Evolutionary conservation across 345 rosid genomes (phyloP), one percentile per base, ranked within the genome.

Genomic region (Salix arbutifolia): DNA sequence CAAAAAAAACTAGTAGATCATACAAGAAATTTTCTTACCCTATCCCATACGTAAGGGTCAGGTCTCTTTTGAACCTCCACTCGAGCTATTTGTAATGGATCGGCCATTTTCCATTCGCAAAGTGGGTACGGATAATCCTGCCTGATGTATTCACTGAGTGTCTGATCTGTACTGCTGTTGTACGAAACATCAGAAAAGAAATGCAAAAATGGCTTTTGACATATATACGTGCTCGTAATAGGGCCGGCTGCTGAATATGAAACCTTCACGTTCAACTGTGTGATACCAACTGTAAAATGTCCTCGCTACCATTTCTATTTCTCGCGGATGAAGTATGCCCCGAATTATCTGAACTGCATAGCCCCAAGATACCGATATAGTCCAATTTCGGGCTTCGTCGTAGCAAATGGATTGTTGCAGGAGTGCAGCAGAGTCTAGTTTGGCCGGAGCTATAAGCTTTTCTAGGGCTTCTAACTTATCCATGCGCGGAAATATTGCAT

Each of bases 351-450:
- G 94, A 31, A 91, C 90, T 1, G 90, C 80, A 66, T 85, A 91
- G n/a, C 99, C 97, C 99, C 99, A 92, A 0, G 97, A 87, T 14
- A 92, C 88, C 0, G 97, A 91, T 30, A 91, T 75, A 0, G 94
- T 91, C 99, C 99, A 91, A 46, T 70, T 73, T 48, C 86, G 80
- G 30, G 71, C 33, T 18, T 31, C 30, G 78, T 90, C 94, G 56
- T 95, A 90, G 83, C 97, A 92, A 1, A 91, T 82, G 30, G 97
- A 86, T 42, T 91, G 95, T 31, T 95, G 99, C 61, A 86, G 66
- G 1, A 92, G 77, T 2, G 83, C 88, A 0, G 97, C 91, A 0
- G 97, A 85, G 85, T 92, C 99, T 3, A 91, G 77, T 12, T 74
- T 72, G 2, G 81, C 85, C 26, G 97, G 79, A 8, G 35, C 65